Evolutionary conservation across 2,329 filamentous ascomycete species (phyloP).

Genomic region (Juglanconis sp.): DNA sequence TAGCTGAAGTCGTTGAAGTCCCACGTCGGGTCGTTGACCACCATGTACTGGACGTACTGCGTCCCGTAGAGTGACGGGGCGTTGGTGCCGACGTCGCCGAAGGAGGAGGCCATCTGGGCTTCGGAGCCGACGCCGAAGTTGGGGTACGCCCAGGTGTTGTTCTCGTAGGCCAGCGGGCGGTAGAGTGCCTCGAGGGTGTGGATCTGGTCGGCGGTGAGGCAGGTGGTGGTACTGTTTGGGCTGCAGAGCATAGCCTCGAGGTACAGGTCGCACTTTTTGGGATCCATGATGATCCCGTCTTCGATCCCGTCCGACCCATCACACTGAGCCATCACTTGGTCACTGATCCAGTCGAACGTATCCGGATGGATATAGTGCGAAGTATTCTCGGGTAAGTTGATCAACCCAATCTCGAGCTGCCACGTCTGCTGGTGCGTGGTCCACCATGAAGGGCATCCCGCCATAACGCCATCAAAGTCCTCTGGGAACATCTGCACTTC

Average conservation of each 20-base stretch:
- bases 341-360: slow-evolving; percentile 35
- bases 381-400: slow-evolving; percentile 39
- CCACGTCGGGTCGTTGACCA: slow-evolving; percentile 28
- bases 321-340: slow-evolving; percentile 33
- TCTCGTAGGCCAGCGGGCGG: slow-evolving; percentile 24
- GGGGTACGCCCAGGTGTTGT: slow-evolving; percentile 46
- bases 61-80: slow-evolving; percentile 19
- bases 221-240: slow-evolving; percentile 20
- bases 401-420: slow-evolving; percentile 44
- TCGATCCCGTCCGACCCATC: slow-evolving; percentile 17
- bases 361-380: slow-evolving; percentile 29
- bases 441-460: slow-evolving; percentile 39
- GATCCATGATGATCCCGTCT: slow-evolving; percentile 18
- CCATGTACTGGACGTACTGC: slow-evolving; percentile 18
- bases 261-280: slow-evolving; percentile 16
- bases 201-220: slow-evolving; percentile 19
- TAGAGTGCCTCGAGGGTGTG: slow-evolving; percentile 13
- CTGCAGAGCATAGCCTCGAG: slow-evolving; percentile 14
- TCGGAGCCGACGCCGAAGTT: slow-evolving; percentile 46
- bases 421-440: slow-evolving; percentile 33
- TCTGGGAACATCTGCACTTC: slow-evolving; percentile 50
- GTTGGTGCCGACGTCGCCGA: slow-evolving; percentile 30
- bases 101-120: slow-evolving; percentile 29
- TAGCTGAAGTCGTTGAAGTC: slow-evolving; percentile 35
- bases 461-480: slow-evolving; percentile 57